phyloP scores from a whole-genome alignment of 495 filamentous ascomycete genomes.

The Hyaloscypha variabilis region DNA sequence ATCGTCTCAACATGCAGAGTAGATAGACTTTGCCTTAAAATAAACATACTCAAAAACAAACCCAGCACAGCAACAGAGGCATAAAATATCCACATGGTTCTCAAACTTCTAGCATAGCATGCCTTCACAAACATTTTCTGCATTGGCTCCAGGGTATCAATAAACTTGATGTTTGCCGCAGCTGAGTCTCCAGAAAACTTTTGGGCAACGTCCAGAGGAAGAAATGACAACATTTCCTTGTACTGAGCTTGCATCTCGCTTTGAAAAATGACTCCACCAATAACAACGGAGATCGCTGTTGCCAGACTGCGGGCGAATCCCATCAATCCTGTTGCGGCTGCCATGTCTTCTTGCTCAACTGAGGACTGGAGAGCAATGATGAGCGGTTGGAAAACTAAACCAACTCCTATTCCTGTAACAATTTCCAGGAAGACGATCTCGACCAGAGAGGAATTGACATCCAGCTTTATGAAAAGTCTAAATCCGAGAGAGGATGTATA shows the following conservation, averaged over 20 bases:
- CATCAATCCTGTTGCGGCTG: conserved; percentile 57
- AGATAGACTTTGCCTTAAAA: too few relatives aligned
- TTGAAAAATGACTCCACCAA: conserved; percentile 73
- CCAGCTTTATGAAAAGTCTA: conserved; percentile 57
- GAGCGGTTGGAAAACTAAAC: conserved; percentile 62
- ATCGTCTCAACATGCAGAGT: too few relatives aligned
- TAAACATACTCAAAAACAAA: too few relatives aligned
- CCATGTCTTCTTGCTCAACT: conserved; percentile 71
- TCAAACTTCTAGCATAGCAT: too few relatives aligned
- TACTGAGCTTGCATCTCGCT: conserved; percentile 21
- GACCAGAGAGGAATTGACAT: conserved; percentile 42
- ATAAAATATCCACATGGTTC: too few relatives aligned
- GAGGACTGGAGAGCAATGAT: conserved; percentile 57
- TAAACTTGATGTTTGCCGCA: too few relatives aligned
- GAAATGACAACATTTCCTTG: too few relatives aligned
- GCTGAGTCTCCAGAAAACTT: too few relatives aligned
- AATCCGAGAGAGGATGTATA: conserved; percentile 54
- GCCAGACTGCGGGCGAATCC: conserved; percentile 65
- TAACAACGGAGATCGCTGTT: conserved; percentile 61
- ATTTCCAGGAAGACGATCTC: conserved; percentile 57
- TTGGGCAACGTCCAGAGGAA: too few relatives aligned
- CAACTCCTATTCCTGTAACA: conserved; percentile 52
- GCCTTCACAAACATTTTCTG: too few relatives aligned
- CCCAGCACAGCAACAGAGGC: too few relatives aligned
- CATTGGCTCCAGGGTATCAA: too few relatives aligned